Evolutionary conservation across 257 asterid species (phyloP), one percentile per base, ranked within the genome.

Genomic region (Mentha longifolia): DNA sequence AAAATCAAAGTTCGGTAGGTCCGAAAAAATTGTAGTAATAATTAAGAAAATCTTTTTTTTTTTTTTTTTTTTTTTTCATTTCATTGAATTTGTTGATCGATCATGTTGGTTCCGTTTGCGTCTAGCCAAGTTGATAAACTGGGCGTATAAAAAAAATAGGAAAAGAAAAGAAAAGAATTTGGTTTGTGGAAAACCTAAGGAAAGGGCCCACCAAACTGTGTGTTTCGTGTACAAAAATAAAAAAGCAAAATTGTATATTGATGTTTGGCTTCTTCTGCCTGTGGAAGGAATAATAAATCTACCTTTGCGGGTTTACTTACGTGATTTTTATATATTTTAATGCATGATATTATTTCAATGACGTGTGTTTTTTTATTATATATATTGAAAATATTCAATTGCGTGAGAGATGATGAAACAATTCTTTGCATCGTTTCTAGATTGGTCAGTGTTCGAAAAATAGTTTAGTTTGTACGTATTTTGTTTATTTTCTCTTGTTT

Each of bases 121-220:
- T 37, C 1, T 67, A 4, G 10, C 6, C 20, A 47, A 35, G 55
- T 46, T n/a, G 61, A 39, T 67, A 15, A 31, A 4, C 35, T 31
- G 60, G 49, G 60, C 42, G 22, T 51, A 33, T 0, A 22, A 49
- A n/a, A 49, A 55, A 11, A 55, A 7, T 6, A 14, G 28, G 22
- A 52, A 49, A 19, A 13, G 12, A n/a, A n/a, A 17, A 12, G 14
- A 14, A 47, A 28, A 28, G 31, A 28, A 20, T 17, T 17, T 62
- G 78, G 41, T 65, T 30, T 73, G 86, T 76, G 89, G 89, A 65
- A 54, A 73, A 73, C 77, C 72, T 54, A 30, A 47, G 4, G 17
- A 64, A 54, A 52, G 77, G 77, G 72, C 28, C 77, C 77, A 43
- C 60, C 43, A 22, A 49, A 43, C 56, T 71, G 54, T 51, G 22